Base-by-base conservation (phyloP, 768 basidiomycete species). In the Holtermannia corniformis region DNA sequence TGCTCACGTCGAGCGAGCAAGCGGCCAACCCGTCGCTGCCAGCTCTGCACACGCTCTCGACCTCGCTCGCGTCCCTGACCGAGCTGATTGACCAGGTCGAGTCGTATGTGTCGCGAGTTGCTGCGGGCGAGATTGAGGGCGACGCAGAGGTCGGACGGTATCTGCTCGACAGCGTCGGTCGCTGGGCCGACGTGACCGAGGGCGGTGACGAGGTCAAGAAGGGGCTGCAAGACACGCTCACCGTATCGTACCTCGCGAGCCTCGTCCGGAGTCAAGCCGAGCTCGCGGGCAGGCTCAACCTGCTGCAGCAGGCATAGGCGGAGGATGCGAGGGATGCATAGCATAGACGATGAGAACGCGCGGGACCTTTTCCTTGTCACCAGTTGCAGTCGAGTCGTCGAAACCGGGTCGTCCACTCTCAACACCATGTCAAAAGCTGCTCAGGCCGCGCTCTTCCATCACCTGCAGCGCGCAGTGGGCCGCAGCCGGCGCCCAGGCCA, bases 221-320 rank as follows among this genome's bases (percentile, higher is more conserved):
- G 42, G 60, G 61, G 24, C 55, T 59, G 40, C 74, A 90, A 82
- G 92, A 96, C 67, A 87, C 84, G 22, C 77, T 97, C 59, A 93
- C 93, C 85, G 81, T 97, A 52, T 86, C 87, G 50, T 97, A 96
- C 74, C 78, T 97, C 62, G 86, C 88, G 22, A 93, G 89, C 71
- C 79, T 97, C 62, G 85, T 95, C 54, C 82, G 90, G 62, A 83
- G 88, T 51, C 92, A 97, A 75, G 86, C 87, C 46, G 92, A 96
- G 73, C 82, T 95, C 28, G 88, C 89, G 2, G 81, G 87, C 26
- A 81, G 92, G 63, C 75, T 96, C 71, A 85, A 86, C 47, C 78
- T 96, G 57, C 79, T 85, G 19, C 62, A 63, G 49, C 66, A 68
- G 49, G 56, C 49, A 3, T 57, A 62, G 46, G 25, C 48, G 44